Percentiles rank a stretch among this genome's conserved stretches.
Conservation (phyloP, 768 basidiomycete species). For the Dentipellis fragilis region DNA sequence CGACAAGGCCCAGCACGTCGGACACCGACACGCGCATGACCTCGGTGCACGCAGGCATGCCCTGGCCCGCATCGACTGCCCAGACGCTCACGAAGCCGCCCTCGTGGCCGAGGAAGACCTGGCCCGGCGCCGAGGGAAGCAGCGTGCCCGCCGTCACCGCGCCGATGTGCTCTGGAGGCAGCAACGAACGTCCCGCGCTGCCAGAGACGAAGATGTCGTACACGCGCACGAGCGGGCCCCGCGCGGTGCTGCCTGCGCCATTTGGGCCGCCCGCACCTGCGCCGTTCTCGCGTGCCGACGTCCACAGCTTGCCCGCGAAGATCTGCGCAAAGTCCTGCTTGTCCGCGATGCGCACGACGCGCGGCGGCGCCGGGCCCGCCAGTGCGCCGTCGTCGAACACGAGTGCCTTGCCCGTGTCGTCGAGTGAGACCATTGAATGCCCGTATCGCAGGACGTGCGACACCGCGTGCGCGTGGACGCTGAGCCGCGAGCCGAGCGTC, state of each 20-base stretch:
- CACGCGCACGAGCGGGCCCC: conserved; percentile 67
- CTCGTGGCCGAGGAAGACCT: conserved; percentile 85
- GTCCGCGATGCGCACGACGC: conserved; percentile 63
- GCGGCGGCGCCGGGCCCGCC: conserved; percentile 34
- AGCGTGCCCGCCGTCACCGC: conserved; percentile 75
- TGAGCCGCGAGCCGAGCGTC: conserved; percentile 46
- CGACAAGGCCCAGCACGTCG: conserved; percentile 76
- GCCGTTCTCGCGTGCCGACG: conserved; percentile 50
- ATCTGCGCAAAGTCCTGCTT: conserved; percentile 74
- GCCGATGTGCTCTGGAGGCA: conserved; percentile 66
- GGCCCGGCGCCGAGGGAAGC: conserved; percentile 53
- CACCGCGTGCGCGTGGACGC: conserved; percentile 58
- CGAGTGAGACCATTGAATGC: conserved; percentile 65
- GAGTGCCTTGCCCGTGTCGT: conserved; percentile 77
- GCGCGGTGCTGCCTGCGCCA: conserved; percentile 28
- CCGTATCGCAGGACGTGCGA: conserved; percentile 67
- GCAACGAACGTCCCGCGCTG: conserved; percentile 39
- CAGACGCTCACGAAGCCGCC: conserved; percentile 87
- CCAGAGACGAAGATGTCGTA: conserved; percentile 67
- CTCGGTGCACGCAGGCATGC: conserved; percentile 55
- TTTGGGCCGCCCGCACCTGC: conserved; percentile 31
- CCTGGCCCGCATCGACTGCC: conserved; percentile 44
- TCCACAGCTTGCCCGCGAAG: conserved; percentile 76
- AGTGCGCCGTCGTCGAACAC: conserved; percentile 49
- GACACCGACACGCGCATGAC: conserved; percentile 74